Percentiles rank a stretch among this genome's conserved stretches.
Conservation (phyloP, 805 yeast genomes). For the Diddensiella caesifluorescens region DNA sequence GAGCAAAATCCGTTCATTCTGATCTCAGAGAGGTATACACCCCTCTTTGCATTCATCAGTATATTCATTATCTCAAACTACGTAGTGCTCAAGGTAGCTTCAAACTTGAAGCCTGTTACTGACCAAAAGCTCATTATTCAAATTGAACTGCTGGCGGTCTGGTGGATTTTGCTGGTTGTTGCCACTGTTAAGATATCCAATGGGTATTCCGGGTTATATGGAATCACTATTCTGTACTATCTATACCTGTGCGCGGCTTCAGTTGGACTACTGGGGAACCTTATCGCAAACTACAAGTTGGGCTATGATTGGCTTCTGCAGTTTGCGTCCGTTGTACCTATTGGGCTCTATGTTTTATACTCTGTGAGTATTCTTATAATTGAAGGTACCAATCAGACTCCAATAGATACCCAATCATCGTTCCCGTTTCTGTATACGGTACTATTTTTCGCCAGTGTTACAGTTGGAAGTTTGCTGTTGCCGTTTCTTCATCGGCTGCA, state of each 20-base stretch:
- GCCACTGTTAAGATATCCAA: constrained; percentile 46
- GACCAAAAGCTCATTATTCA: constrained; percentile 57
- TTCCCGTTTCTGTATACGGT: constrained; percentile 37
- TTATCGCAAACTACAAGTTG: constrained; percentile 26
- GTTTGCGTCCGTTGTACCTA: constrained; percentile 61
- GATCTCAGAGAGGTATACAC: constrained; percentile 46
- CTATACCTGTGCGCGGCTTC: constrained; percentile 37
- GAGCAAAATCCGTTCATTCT: constrained; percentile 44
- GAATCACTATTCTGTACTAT: constrained; percentile 36
- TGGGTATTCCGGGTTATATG: constrained; percentile 44
- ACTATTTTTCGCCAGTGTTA: constrained; percentile 34
- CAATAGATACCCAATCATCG: constrained; percentile 55
- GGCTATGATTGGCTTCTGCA: constrained; percentile 82
- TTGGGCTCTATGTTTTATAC: constrained; percentile 50
- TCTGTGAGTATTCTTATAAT: constrained; percentile 51
- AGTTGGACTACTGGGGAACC: constrained; percentile 40
- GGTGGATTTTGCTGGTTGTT: constrained; percentile 54
- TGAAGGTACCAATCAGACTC: constrained; percentile 63
- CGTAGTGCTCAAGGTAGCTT: constrained; percentile 44
- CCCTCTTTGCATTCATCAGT: constrained; percentile 45
- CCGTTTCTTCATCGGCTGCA: constrained; percentile 70
- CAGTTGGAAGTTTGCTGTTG: constrained; percentile 46
- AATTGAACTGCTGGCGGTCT: constrained; percentile 47
- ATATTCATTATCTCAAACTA: constrained; percentile 52
- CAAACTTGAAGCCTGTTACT: constrained; percentile 42